Base-by-base conservation (phyloP, 1,139 yeast genomes). In the Groenewaldozyma auringiensis region DNA sequence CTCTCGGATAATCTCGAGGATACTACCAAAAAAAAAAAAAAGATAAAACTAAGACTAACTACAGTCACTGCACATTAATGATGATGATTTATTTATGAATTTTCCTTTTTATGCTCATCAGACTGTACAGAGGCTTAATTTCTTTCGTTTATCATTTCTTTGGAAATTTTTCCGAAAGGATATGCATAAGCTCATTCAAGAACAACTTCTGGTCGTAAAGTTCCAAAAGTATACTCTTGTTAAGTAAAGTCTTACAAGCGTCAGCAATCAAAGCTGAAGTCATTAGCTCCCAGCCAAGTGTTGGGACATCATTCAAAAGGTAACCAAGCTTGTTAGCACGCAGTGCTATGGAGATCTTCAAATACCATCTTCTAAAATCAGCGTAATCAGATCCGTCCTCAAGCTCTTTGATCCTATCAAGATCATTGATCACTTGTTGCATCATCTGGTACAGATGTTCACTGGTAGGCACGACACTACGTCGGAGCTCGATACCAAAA, bases 221-320 rank as follows among this genome's bases (percentile, higher is more conserved):
- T 8, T 35, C 38, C 8, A 17, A 17, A 20, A 35, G 6, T 3
- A 35, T 4, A 4, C 11, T 4, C n/a, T 35, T 18, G 25, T 21
- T 21, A 4, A 35, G 25, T 18, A 20, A 18, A 35, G 38, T 35
- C 25, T 35, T 35, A 20, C 38, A 35, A 20, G 21, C 21, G 25
- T 35, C 38, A 11, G 21, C 38, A 35, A 35, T 20, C 25, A 35
- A 21, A 8, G 25, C 38, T 16, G 38, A 35, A 6, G 20, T 8
- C 8, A 18, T 18, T 4, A 35, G 38, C 25, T 35, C 38, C 38
- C 38, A 35, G 22, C 38, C 38, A n/a, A 14, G 38, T 4, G 21
- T 35, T 16, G 38, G 38, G 21, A 35, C 21, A 4, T 35, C 38
- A 9, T 14, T 20, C n/a, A 35, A 4, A 4, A 35, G 22, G 14